Conservation (phyloP, 306 rosid genomes). For the Rubus idaeus region DNA sequence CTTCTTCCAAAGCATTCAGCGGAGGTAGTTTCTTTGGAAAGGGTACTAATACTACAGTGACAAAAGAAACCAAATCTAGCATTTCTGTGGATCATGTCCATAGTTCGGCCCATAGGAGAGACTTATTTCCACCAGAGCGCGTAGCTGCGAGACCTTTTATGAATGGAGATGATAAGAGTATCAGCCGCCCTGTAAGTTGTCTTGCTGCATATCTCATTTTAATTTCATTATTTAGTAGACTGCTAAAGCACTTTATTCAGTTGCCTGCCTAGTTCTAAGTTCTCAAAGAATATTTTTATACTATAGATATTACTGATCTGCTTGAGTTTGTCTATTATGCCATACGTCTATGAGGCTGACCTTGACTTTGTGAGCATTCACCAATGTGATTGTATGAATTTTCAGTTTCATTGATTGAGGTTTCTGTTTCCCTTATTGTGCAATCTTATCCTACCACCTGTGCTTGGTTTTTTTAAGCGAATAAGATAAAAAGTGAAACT, state of each 20-base stretch:
- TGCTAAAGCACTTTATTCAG: conserved; percentile 6
- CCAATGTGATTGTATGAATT: neutral
- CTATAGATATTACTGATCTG: neutral
- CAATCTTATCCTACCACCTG: neutral
- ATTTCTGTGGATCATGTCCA: conserved; percentile 64
- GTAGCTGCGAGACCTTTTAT: conserved; percentile 49
- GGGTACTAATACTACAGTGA: conserved; percentile 47
- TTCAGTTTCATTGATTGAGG: neutral
- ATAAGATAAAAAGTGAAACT: conserved; percentile 3
- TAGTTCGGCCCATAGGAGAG: conserved; percentile 55
- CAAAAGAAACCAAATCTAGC: conserved; percentile 67
- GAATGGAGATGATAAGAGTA: conserved; percentile 66
- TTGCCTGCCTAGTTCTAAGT: conserved; percentile 14
- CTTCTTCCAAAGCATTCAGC: conserved; percentile 88
- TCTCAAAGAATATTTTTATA: neutral
- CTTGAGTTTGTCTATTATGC: conserved; percentile 4
- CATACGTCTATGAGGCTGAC: conserved; percentile 6
- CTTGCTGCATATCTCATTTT: conserved; percentile 23
- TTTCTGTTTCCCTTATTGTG: neutral
- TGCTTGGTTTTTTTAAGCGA: neutral
- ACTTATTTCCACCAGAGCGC: conserved; percentile 58
- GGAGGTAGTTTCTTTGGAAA: conserved; percentile 77
- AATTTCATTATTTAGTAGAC: conserved; percentile 4
- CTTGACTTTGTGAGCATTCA: neutral
- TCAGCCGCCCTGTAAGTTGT: conserved; percentile 69